Conservation (phyloP, 1,139 yeast species). For the Wickerhamomyces sp. region DNA sequence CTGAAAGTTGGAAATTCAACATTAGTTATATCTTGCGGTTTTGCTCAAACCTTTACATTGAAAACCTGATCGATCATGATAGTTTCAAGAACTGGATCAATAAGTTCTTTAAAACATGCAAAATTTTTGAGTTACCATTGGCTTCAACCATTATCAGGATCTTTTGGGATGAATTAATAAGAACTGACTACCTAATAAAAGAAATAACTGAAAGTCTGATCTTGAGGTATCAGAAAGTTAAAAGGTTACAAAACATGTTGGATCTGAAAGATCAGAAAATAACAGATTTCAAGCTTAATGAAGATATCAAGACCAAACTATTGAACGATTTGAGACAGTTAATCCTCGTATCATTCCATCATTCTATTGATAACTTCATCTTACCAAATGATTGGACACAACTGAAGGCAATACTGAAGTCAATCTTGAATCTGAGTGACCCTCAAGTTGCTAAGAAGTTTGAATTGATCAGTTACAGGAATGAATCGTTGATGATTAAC, state of each 20-base stretch:
- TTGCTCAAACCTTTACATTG: constrained; percentile 60
- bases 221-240: constrained; percentile 29
- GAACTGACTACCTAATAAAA: constrained; percentile 50
- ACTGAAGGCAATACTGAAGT: constrained; percentile 49
- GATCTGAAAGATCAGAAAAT: constrained; percentile 31
- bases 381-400: constrained; percentile 70
- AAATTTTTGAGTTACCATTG: constrained; percentile 42
- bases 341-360: constrained; percentile 47
- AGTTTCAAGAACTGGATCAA: constrained; percentile 61
- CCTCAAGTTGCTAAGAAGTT: constrained; percentile 45
- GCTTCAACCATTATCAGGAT: constrained; percentile 55
- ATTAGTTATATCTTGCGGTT: constrained; percentile 58
- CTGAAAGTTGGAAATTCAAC: constrained; percentile 44
- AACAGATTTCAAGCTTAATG: constrained; percentile 33
- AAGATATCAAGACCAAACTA: constrained; percentile 25
- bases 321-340: constrained; percentile 28
- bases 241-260: constrained; percentile 28
- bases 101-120: constrained; percentile 47
- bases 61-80: constrained; percentile 58
- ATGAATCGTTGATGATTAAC: constrained; percentile 65
- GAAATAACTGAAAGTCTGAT: constrained; percentile 55
- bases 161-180: constrained; percentile 67
- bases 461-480: constrained; percentile 59
- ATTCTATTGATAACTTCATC: constrained; percentile 65
- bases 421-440: constrained; percentile 31